phyloP scores from a whole-genome alignment of 345 rosid genomes.

The Populus nigra region DNA sequence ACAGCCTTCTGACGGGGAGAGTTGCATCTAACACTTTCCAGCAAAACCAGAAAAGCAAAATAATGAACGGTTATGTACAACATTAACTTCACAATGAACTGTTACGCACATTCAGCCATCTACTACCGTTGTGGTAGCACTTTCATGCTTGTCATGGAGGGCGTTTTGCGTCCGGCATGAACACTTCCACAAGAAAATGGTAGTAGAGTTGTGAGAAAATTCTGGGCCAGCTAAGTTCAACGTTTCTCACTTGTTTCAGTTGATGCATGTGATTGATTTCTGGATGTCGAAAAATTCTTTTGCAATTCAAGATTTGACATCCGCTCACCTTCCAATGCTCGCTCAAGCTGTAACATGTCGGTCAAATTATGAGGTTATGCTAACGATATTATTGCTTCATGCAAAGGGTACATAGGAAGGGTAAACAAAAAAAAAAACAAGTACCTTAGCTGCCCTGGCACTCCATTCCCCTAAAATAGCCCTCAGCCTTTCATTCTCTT shows the following conservation, averaged over 20 bases:
- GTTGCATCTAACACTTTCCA: no score
- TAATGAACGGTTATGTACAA: neutral
- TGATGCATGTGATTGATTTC: constrained; percentile 26
- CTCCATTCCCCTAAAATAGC: constrained; percentile 95
- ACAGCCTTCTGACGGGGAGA: neutral
- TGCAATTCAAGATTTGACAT: constrained; percentile 79
- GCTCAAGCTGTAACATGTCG: constrained; percentile 54
- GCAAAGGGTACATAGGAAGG: neutral
- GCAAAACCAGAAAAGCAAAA: no score
- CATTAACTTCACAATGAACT: neutral
- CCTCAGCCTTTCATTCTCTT: constrained; percentile 90
- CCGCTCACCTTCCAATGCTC: constrained; percentile 82
- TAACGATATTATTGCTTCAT: neutral
- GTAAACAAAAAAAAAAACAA: no score
- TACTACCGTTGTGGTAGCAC: neutral
- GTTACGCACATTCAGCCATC: neutral
- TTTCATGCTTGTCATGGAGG: neutral
- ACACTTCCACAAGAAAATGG: neutral
- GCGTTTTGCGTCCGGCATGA: neutral
- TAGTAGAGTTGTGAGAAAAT: neutral
- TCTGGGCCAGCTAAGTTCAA: neutral
- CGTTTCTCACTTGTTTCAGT: constrained; percentile 32
- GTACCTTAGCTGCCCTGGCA: constrained; percentile 86
- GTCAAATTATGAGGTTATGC: neutral
- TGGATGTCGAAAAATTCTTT: constrained; percentile 46